phyloP scores from a whole-genome alignment of 768 basidiomycete species.

The Chalciporus piperatus region DNA sequence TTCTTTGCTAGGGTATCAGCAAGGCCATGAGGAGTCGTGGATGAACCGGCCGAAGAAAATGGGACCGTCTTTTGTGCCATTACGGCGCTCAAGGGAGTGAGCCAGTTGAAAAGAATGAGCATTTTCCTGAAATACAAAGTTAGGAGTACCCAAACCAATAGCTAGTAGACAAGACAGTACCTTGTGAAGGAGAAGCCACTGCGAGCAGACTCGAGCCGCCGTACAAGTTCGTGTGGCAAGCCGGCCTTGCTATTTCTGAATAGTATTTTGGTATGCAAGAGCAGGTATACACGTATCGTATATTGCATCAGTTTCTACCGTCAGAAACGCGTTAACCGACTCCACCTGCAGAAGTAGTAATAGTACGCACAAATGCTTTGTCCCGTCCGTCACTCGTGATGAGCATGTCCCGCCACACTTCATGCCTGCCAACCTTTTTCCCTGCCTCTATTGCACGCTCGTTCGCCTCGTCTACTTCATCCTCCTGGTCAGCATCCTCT shows the following conservation, averaged over 20 bases:
- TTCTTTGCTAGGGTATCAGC: conserved; percentile 10
- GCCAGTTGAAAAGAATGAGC: conserved; percentile 82
- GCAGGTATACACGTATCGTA: conserved; percentile 67
- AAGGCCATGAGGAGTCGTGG: conserved; percentile 22
- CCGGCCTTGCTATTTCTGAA: conserved; percentile 40
- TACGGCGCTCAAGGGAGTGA: conserved; percentile 69
- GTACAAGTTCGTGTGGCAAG: conserved; percentile 57
- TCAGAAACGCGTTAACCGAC: neutral
- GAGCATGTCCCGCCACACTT: conserved; percentile 80
- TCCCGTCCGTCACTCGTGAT: conserved; percentile 77
- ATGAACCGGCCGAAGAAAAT: conserved; percentile 42
- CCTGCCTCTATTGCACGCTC: conserved; percentile 43
- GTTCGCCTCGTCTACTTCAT: conserved; percentile 50
- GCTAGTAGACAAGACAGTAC: conserved; percentile 36
- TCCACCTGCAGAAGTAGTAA: neutral
- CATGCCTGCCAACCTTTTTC: conserved; percentile 53
- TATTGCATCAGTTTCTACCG: conserved; percentile 85
- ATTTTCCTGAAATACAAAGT: conserved; percentile 53
- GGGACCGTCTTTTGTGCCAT: conserved; percentile 68
- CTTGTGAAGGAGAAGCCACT: conserved; percentile 74
- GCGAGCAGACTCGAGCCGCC: conserved; percentile 50
- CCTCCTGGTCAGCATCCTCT: conserved; percentile 29
- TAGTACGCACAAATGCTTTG: conserved; percentile 71
- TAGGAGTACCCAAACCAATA: conserved; percentile 1
- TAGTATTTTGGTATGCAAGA: conserved; percentile 61